Percentiles rank a stretch among this genome's conserved stretches.
These are phyloP conservation scores for Kalmusia sp. DNA, from an alignment of 2,329 filamentous ascomycete genomes.

Conservation along the genomic window DNA sequence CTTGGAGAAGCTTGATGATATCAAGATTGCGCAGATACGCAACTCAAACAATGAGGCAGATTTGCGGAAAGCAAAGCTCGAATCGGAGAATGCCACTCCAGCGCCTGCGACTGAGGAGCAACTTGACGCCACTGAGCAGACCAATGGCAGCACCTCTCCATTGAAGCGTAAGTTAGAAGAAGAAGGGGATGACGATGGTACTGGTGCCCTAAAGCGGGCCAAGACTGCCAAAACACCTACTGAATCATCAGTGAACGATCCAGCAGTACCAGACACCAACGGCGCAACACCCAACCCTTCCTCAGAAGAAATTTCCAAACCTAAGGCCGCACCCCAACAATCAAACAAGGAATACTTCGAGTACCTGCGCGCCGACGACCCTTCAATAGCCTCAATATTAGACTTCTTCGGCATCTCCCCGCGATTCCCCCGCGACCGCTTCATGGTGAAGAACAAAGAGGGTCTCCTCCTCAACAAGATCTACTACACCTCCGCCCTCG, in stretches of 20 bases:
- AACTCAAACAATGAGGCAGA: constrained; percentile 35
- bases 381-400: constrained; percentile 78
- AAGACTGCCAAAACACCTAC: constrained; percentile 38
- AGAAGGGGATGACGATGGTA: constrained; percentile 27
- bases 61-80: constrained; percentile 23
- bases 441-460: constrained; percentile 92
- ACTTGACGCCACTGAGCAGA: constrained; percentile 12
- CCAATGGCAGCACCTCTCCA: constrained; percentile 15
- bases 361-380: constrained; percentile 77
- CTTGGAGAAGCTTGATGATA: constrained; percentile 85
- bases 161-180: constrained; percentile 52
- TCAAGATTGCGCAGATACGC: constrained; percentile 40
- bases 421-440: constrained; percentile 87
- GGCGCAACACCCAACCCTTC: constrained; percentile 14
- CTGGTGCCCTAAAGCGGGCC: constrained; percentile 36
- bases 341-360: constrained; percentile 87
- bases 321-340: constrained; percentile 58
- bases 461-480: constrained; percentile 92
- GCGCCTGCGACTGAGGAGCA: constrained; percentile 21
- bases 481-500: constrained; percentile 89
- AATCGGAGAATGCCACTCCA: constrained; percentile 10
- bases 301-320: constrained; percentile 30
- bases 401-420: constrained; percentile 84
- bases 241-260: constrained; percentile 23
- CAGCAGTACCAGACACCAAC: constrained; percentile 21